These are phyloP conservation scores for Lactarius hatsudake DNA, from an alignment of 768 basidiomycete species.

Conservation along the genomic window DNA sequence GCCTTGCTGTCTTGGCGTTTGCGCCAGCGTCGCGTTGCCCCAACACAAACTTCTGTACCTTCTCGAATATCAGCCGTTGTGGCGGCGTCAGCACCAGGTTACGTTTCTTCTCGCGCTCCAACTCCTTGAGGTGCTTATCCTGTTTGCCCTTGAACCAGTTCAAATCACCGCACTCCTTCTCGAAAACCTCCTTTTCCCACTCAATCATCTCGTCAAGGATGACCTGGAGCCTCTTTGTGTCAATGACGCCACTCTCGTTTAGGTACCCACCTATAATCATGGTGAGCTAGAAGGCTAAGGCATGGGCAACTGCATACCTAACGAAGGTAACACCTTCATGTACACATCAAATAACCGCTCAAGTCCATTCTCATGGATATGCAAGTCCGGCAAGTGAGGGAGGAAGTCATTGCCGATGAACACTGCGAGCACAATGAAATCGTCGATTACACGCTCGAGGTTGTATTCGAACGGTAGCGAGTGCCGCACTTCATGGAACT, in stretches of 20 bases:
- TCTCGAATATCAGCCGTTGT: constrained; percentile 76
- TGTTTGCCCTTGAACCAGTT: constrained; percentile 97
- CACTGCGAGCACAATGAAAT: constrained; percentile 94
- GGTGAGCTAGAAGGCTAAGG: neutral
- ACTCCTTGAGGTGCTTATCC: constrained; percentile 61
- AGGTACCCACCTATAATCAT: constrained; percentile 75
- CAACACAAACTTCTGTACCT: constrained; percentile 74
- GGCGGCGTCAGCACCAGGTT: constrained; percentile 62
- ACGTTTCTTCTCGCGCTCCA: constrained; percentile 56
- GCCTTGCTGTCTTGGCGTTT: constrained; percentile 39
- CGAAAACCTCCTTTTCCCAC: constrained; percentile 88
- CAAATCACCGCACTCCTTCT: constrained; percentile 84
- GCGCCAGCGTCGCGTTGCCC: constrained; percentile 39
- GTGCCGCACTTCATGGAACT: constrained; percentile 74
- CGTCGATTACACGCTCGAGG: constrained; percentile 94
- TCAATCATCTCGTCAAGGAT: constrained; percentile 84
- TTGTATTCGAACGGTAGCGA: constrained; percentile 76
- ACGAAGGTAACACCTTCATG: constrained; percentile 81
- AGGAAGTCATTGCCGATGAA: constrained; percentile 98
- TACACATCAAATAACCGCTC: constrained; percentile 94
- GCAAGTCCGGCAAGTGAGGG: constrained; percentile 92
- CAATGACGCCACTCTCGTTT: constrained; percentile 85
- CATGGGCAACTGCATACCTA: constrained; percentile 44
- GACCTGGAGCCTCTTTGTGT: constrained; percentile 74
- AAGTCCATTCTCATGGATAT: constrained; percentile 96